Evolutionary conservation across 495 filamentous ascomycete species (phyloP).

Genomic region (Aspergillus indologenus): DNA sequence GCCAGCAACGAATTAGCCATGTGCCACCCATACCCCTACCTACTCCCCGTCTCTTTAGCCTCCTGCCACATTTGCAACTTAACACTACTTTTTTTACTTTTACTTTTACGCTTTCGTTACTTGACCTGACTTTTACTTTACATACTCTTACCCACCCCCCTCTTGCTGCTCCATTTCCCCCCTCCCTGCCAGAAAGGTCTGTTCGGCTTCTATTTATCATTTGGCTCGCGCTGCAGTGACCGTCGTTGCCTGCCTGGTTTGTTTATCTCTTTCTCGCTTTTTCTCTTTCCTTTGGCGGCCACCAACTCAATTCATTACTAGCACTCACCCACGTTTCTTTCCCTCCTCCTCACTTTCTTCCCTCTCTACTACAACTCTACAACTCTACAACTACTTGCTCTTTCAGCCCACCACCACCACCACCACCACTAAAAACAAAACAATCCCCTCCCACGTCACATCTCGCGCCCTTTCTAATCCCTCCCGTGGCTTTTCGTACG

Average conservation of each 20-base stretch:
- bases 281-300: background rate
- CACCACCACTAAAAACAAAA: background rate
- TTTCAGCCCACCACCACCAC: background rate
- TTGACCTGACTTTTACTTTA: background rate
- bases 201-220: conserved; percentile 25
- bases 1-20: background rate
- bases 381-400: background rate
- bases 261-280: conserved; percentile 6
- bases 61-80: background rate
- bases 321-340: background rate
- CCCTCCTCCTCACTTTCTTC: background rate
- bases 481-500: background rate
- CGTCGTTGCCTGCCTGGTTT: conserved; percentile 1
- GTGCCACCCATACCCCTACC: background rate
- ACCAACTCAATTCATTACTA: conserved; percentile 2
- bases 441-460: background rate
- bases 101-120: background rate
- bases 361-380: background rate
- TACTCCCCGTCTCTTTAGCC: background rate
- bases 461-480: background rate
- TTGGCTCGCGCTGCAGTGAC: conserved; percentile 17
- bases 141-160: conserved; percentile 14
- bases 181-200: conserved; percentile 17
- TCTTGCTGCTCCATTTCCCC: conserved; percentile 9
- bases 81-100: background rate